Evolutionary conservation across 495 filamentous ascomycete species (phyloP), one percentile per base, ranked within the genome.

Genomic region (Neurospora discreta): DNA sequence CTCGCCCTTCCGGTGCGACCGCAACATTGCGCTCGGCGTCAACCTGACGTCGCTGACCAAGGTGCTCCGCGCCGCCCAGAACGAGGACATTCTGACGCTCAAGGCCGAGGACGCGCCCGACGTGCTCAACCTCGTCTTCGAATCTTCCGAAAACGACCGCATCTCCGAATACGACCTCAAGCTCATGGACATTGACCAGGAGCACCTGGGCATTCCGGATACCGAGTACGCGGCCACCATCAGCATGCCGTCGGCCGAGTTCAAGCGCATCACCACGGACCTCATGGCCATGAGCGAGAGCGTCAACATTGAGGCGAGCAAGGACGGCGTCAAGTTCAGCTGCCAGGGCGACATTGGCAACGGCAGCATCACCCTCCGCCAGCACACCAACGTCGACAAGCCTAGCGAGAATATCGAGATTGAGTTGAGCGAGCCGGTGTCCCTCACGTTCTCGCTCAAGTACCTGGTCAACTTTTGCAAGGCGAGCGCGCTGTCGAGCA

Each of bases 381-480:
- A 90, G 78, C 92, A 97, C 84, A 90, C 87, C 80, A 92, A 93
- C 82, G 89, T 98, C 72, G 95, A 99, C 38, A 97, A 98, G 86
- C 90, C 93, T 42, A 89, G 91, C 0, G 83, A 90, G 77, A 92
- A 94, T 78, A 90, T 98, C 78, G 89, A 93, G 73, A 97, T 99
- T 75, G 88, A 92, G 74, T 89, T 99, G 68, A 90, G 89, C 65
- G 95, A 99, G 85, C 93, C 96, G 71, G 96, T 98, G 73, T 86
- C 92, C 65, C 89, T 99, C 58, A 99, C 95, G 40, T 99, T 99
- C 88, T 98, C 95, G 60, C 92, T 98, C 76, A 99, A 99, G 83
- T 99, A 99, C 84, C 89, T 99, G 6, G 93, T 96, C 88, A 97
- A 97, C 87, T 99, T 99, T 86, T 98, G 95, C 90, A 99, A 99